Conservation (phyloP, 73 alveolate genomes). For the Blepharisma stoltei region DNA sequence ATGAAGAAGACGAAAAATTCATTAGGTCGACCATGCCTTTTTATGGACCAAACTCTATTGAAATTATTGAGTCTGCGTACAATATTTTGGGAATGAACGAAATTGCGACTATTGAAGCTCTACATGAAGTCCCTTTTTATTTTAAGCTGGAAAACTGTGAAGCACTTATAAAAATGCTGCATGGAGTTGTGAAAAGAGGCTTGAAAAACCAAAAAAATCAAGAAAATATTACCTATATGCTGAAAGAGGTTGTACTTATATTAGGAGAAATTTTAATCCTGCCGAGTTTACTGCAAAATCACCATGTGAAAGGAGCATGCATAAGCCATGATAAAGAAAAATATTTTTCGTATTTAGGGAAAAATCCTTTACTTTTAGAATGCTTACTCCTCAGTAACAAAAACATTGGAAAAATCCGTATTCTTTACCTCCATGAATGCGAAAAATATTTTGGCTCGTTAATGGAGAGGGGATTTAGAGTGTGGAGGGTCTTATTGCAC, state of each 20-base stretch:
- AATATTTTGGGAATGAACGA: background rate
- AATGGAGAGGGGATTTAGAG: no score
- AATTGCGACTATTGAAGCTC: background rate
- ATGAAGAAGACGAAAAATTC: background rate
- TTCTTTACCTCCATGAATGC: no score
- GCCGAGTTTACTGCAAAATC: background rate
- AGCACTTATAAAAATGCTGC: background rate
- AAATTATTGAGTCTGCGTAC: background rate
- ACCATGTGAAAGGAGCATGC: background rate
- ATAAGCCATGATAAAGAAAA: background rate
- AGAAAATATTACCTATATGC: background rate
- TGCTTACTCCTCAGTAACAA: no score
- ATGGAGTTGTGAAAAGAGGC: background rate
- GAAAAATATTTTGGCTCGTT: no score
- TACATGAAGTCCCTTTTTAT: slow-evolving; percentile 15
- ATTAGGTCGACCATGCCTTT: background rate
- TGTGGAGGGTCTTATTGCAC: background rate
- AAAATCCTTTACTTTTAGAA: background rate
- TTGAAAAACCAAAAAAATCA: background rate
- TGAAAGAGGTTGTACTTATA: background rate
- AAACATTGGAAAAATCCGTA: no score
- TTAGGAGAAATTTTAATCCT: slow-evolving; percentile 5
- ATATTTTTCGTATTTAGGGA: background rate
- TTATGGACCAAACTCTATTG: slow-evolving; percentile 18
- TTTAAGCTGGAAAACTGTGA: background rate